phyloP scores from a whole-genome alignment of 1,284 basidiomycete genomes.

The Tranzscheliella williamsii region DNA sequence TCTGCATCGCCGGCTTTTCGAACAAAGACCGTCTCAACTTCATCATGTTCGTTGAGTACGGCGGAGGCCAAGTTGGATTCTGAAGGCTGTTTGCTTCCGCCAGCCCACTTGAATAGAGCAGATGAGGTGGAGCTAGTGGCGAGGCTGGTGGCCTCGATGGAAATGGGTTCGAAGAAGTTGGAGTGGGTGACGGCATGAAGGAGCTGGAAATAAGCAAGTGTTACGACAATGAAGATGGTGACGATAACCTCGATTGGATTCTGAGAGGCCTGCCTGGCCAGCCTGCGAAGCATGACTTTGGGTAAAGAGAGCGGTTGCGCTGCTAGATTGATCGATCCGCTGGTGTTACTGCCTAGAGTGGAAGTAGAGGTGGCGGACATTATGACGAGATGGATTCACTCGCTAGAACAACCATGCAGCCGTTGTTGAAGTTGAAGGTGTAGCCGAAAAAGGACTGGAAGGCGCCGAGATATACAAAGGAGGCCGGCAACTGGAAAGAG shows the following conservation, averaged over 20 bases:
- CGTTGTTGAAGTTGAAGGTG: too few relatives aligned
- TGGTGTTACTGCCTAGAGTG: slow-evolving; percentile 26
- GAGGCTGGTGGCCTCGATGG: slow-evolving; percentile 35
- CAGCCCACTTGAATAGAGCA: slow-evolving; percentile 35
- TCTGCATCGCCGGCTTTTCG: slow-evolving; percentile 29
- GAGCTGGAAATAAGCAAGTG: slow-evolving; percentile 88
- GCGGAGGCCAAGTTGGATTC: neutral
- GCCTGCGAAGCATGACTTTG: slow-evolving; percentile 30
- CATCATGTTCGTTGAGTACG: neutral
- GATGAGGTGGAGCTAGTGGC: slow-evolving; percentile 35
- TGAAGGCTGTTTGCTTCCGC: slow-evolving; percentile 4
- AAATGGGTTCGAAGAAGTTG: slow-evolving; percentile 62
- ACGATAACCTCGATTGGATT: slow-evolving; percentile 79
- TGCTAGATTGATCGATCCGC: slow-evolving; percentile 28
- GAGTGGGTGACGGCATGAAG: slow-evolving; percentile 76
- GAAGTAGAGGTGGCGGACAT: slow-evolving; percentile 34
- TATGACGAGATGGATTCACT: too few relatives aligned
- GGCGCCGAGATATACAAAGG: neutral
- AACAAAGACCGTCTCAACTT: slow-evolving; percentile 28
- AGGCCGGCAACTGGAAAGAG: too few relatives aligned
- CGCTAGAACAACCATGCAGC: too few relatives aligned
- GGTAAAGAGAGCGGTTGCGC: slow-evolving; percentile 37
- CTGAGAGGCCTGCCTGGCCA: slow-evolving; percentile 39
- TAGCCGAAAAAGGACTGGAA: neutral
- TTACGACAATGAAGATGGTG: slow-evolving; percentile 79